phyloP scores from a whole-genome alignment of 805 yeast genomes.

The Cyberlindnera misumaiensis region DNA sequence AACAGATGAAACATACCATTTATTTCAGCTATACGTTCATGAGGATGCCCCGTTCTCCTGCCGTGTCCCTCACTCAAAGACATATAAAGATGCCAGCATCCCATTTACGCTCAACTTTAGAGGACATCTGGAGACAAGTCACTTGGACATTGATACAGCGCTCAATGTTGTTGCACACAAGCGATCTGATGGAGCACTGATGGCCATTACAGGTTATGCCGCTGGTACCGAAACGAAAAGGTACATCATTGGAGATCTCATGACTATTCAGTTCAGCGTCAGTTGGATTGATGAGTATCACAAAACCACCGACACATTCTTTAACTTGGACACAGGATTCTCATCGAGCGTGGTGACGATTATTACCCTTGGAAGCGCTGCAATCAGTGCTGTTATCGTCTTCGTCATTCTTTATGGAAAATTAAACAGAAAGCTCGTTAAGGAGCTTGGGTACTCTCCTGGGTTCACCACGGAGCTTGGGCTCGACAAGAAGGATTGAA shows the following conservation, averaged over 20 bases:
- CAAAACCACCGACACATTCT: constrained; percentile 6
- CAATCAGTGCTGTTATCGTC: constrained; percentile 5
- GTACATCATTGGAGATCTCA: constrained; percentile 56
- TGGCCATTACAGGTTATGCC: constrained; percentile 47
- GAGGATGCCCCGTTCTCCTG: constrained; percentile 75
- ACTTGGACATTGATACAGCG: constrained; percentile 56
- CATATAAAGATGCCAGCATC: constrained; percentile 31
- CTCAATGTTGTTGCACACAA: constrained; percentile 46
- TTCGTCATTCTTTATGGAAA: constrained; percentile 14
- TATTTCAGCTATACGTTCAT: constrained; percentile 70
- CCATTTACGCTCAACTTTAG: constrained; percentile 61
- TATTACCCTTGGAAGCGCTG: background rate
- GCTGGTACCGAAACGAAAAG: constrained; percentile 51
- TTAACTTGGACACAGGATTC: constrained; percentile 8
- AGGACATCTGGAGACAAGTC: constrained; percentile 61
- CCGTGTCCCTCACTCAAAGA: constrained; percentile 42
- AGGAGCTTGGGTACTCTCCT: constrained; percentile 16
- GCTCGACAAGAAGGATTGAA: constrained; percentile 13
- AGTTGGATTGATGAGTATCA: constrained; percentile 40
- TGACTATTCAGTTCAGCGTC: constrained; percentile 50
- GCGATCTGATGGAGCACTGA: constrained; percentile 28
- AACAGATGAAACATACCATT: constrained; percentile 59
- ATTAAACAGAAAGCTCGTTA: constrained; percentile 14
- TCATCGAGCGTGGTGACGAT: background rate
- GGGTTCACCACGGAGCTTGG: constrained; percentile 16